phyloP scores from a whole-genome alignment of 768 basidiomycete genomes.

The Russula brevipes region DNA sequence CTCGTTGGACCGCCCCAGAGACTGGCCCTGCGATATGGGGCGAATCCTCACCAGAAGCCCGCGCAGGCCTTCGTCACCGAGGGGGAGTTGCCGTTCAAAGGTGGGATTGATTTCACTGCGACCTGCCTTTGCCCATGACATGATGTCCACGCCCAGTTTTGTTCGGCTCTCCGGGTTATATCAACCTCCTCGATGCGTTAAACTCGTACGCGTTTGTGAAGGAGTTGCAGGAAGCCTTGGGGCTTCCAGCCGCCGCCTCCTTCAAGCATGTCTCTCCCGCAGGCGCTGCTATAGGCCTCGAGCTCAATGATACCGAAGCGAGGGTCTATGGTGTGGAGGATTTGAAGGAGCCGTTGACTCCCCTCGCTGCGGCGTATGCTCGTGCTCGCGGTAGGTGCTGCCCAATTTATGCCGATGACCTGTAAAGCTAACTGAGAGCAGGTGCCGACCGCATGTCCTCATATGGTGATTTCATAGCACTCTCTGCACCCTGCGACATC shows the following conservation, averaged over 20 bases:
- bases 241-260: conserved; percentile 91
- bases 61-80: conserved; percentile 91
- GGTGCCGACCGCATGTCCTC: conserved; percentile 99
- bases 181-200: conserved; percentile 95
- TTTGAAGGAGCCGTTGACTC: conserved; percentile 82
- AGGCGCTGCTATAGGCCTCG: conserved; percentile 88
- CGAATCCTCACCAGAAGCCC: conserved; percentile 98
- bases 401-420: neutral
- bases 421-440: conserved; percentile 29
- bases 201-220: conserved; percentile 96
- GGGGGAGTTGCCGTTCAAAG: conserved; percentile 91
- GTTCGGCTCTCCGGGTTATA: conserved; percentile 94
- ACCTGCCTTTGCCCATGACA: neutral
- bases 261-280: conserved; percentile 99
- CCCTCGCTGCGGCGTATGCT: conserved; percentile 89
- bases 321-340: conserved; percentile 97
- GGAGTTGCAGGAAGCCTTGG: conserved; percentile 82
- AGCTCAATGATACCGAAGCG: conserved; percentile 77
- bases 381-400: conserved; percentile 71
- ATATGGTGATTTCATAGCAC: conserved; percentile 97
- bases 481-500: conserved; percentile 88
- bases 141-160: conserved; percentile 50
- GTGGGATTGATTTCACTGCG: conserved; percentile 35
- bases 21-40: conserved; percentile 86
- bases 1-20: conserved; percentile 72